Percentiles rank a stretch among this genome's conserved stretches.
These are phyloP conservation scores for Psilocybe subaeruginosa DNA, from an alignment of 768 basidiomycete species.

Conservation along the genomic window DNA sequence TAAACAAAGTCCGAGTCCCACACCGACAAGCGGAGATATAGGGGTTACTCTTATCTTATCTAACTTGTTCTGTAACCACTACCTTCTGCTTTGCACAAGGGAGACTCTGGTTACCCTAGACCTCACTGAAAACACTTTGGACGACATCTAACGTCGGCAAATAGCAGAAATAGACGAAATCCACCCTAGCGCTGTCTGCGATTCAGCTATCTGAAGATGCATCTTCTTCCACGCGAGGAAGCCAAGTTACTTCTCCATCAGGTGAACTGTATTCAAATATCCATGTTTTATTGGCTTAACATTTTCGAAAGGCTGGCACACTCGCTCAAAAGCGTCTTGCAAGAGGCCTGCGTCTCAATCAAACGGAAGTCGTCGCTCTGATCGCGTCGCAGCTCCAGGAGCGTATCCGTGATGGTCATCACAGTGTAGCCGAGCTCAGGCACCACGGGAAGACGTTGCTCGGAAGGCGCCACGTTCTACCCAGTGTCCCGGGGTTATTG, in stretches of 20 bases:
- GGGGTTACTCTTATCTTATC: neutral
- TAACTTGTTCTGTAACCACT: neutral
- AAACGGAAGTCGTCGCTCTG: conserved; percentile 85
- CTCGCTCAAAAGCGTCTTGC: conserved; percentile 95
- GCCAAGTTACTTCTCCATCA: conserved; percentile 79
- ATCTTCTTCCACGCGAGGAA: conserved; percentile 73
- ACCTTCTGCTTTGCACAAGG: neutral
- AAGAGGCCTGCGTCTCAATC: conserved; percentile 86
- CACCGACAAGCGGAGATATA: neutral
- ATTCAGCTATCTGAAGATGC: conserved; percentile 44
- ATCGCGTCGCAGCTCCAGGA: conserved; percentile 95
- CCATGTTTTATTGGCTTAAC: neutral
- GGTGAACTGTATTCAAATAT: conserved; percentile 28
- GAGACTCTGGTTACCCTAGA: too few species aligned
- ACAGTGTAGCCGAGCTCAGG: conserved; percentile 92
- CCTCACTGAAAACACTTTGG: too few species aligned
- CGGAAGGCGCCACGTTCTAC: conserved; percentile 87
- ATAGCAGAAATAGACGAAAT: too few species aligned
- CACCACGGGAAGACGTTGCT: conserved; percentile 87
- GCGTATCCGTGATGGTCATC: conserved; percentile 86
- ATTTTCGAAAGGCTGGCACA: conserved; percentile 63
- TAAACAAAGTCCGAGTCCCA: too few species aligned
- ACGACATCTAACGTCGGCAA: too few species aligned
- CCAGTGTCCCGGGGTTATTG: conserved; percentile 73
- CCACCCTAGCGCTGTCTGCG: too few species aligned